phyloP scores from a whole-genome alignment of 2,329 filamentous ascomycete genomes.

The Pyrenophora graminea region DNA sequence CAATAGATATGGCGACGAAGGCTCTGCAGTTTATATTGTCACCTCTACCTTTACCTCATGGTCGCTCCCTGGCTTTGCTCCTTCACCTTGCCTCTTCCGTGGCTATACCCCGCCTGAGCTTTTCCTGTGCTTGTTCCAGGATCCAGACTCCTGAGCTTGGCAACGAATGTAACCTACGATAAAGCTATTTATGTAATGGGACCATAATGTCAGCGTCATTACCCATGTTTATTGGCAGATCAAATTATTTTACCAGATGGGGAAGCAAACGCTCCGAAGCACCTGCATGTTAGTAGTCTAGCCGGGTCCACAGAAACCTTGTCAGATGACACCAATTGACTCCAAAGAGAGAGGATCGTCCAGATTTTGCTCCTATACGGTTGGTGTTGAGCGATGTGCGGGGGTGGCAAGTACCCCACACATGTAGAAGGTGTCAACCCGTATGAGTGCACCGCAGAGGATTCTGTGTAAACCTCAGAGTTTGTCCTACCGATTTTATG shows the following conservation, averaged over 20 bases:
- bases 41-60: conserved; percentile 3
- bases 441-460: background rate
- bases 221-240: background rate
- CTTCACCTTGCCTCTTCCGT: conserved; percentile 24
- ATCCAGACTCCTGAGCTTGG: conserved; percentile 11
- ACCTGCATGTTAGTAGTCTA: conserved; percentile 10
- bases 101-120: conserved; percentile 39
- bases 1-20: background rate
- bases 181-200: conserved; percentile 21
- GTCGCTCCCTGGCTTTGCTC: conserved; percentile 6
- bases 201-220: conserved; percentile 27
- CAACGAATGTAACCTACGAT: conserved; percentile 30
- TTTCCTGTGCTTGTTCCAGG: conserved; percentile 19
- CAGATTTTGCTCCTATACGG: background rate
- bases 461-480: too few relatives aligned
- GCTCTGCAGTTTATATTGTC: background rate
- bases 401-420: conserved; percentile 6
- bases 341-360: background rate
- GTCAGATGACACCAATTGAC: conserved; percentile 9
- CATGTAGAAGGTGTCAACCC: conserved; percentile 2
- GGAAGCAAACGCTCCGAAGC: conserved; percentile 8
- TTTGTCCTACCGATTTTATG: too few relatives aligned
- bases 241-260: conserved; percentile 11
- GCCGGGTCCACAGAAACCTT: background rate
- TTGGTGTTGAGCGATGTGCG: conserved; percentile 12